Percentiles rank a stretch among this genome's conserved stretches.
Conservation (phyloP, 2,329 filamentous ascomycete species). For the Fusarium sp. region DNA sequence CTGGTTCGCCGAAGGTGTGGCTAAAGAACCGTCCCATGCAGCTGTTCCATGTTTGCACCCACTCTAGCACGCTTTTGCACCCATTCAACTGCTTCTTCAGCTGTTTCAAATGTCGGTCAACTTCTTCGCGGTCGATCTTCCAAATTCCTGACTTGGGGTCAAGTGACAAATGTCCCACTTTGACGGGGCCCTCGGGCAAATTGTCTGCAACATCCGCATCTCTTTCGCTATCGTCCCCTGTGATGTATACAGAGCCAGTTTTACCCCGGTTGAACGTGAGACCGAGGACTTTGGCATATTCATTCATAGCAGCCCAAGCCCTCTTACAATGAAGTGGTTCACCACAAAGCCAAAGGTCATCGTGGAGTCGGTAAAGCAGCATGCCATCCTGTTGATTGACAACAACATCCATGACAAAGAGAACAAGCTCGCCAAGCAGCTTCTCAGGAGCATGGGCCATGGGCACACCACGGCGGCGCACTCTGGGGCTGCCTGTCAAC, state of each 20-base stretch:
- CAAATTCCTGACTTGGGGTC: not conserved
- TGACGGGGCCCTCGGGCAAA: not conserved
- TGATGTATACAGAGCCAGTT: not conserved
- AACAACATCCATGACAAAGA: conserved; percentile 5
- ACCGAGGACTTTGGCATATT: not conserved
- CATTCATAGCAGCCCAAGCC: not conserved
- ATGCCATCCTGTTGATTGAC: not conserved
- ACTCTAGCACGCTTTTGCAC: not conserved
- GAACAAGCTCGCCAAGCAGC: not conserved
- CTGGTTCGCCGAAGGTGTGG: conserved; percentile 4
- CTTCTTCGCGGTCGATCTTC: not conserved
- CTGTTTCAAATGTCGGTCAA: not conserved
- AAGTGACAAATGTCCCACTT: not conserved
- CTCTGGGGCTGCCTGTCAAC: not conserved
- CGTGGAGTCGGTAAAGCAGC: not conserved
- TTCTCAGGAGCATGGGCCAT: conserved; percentile 8
- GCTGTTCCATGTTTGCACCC: not conserved
- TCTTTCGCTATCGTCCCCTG: fast-evolving
- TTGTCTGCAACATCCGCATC: not conserved
- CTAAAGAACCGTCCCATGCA: conserved; percentile 1
- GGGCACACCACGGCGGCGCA: not conserved
- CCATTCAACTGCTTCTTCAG: not conserved
- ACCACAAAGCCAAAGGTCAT: not conserved
- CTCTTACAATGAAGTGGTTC: not conserved
- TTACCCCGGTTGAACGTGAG: not conserved